Evolutionary conservation across 2,329 filamentous ascomycete species (phyloP).

Genomic region (Scorias spongiosa): DNA sequence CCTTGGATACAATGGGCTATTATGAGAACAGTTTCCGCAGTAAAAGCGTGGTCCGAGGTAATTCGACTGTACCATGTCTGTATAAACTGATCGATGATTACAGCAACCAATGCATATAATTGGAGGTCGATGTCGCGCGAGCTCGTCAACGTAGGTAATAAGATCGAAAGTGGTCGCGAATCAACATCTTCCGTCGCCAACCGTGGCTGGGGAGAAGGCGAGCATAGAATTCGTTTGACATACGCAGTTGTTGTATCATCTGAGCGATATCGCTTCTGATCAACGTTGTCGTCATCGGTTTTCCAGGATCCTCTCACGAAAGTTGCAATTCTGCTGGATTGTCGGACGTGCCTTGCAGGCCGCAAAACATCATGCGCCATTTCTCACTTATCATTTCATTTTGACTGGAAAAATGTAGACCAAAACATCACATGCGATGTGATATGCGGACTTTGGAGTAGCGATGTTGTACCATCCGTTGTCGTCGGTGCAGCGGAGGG

Average conservation of each 20-base stretch:
- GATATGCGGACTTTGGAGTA: too few relatives aligned
- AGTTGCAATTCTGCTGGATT: slow-evolving; percentile 1
- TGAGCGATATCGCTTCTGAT: not conserved
- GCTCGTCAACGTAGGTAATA: slow-evolving; percentile 82
- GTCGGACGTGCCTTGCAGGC: slow-evolving; percentile 5
- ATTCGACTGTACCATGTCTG: slow-evolving; percentile 88
- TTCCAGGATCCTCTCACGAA: not conserved
- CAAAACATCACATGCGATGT: too few relatives aligned
- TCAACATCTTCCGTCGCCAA: slow-evolving; percentile 2
- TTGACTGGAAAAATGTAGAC: not conserved
- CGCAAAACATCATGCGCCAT: slow-evolving; percentile 11
- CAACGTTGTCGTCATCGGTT: not conserved
- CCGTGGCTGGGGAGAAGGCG: slow-evolving; percentile 24
- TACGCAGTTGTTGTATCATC: slow-evolving; percentile 68
- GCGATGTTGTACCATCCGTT: too few relatives aligned
- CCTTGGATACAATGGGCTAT: slow-evolving; percentile 84
- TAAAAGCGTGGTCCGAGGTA: slow-evolving; percentile 76
- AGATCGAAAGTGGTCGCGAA: slow-evolving; percentile 56
- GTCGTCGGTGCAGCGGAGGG: too few relatives aligned
- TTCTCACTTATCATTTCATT: not conserved
- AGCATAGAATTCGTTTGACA: slow-evolving; percentile 70
- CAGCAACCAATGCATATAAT: slow-evolving; percentile 80
- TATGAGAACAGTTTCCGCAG: slow-evolving; percentile 74
- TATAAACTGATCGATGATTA: slow-evolving; percentile 80
- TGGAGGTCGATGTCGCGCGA: slow-evolving; percentile 88